Evolutionary conservation across 805 yeast genomes (phyloP).

Genomic region (Pichia insulana): DNA sequence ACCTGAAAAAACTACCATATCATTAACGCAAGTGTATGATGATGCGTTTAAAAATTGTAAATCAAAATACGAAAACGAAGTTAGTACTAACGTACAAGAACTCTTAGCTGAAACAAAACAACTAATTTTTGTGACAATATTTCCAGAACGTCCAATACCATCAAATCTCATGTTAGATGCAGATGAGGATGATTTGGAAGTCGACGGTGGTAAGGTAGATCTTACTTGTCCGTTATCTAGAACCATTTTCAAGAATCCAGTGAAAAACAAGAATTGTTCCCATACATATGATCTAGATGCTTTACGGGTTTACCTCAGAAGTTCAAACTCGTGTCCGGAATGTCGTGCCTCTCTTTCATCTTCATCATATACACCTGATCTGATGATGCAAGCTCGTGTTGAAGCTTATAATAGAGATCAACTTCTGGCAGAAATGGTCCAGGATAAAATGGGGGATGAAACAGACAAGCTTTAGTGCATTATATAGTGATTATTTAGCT

Average conservation of each 20-base stretch:
- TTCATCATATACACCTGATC: conserved; percentile 8
- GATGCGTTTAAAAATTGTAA: neutral
- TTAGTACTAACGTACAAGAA: neutral
- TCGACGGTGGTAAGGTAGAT: conserved; percentile 65
- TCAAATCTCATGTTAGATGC: conserved; percentile 19
- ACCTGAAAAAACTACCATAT: conserved; percentile 5
- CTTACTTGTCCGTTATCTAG: conserved; percentile 60
- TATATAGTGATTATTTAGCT: neutral
- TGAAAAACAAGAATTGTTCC: conserved; percentile 44
- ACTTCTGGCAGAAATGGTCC: conserved; percentile 2
- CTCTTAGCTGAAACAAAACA: conserved; percentile 16
- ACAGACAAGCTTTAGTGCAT: conserved; percentile 8
- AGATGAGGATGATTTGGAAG: conserved; percentile 53
- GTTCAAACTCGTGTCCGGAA: conserved; percentile 43
- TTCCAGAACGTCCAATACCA: conserved; percentile 60
- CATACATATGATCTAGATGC: conserved; percentile 54
- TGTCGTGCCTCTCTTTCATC: conserved; percentile 29
- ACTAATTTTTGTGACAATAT: conserved; percentile 39
- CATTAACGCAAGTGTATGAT: conserved; percentile 1
- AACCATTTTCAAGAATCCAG: conserved; percentile 43
- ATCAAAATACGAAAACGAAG: too few relatives aligned
- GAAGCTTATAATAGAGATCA: conserved; percentile 9
- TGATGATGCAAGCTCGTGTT: conserved; percentile 13
- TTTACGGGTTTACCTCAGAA: conserved; percentile 29
- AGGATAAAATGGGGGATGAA: conserved; percentile 4